Base-by-base conservation (phyloP, 2,329 filamentous ascomycete species). In the Colletotrichum filicis region DNA sequence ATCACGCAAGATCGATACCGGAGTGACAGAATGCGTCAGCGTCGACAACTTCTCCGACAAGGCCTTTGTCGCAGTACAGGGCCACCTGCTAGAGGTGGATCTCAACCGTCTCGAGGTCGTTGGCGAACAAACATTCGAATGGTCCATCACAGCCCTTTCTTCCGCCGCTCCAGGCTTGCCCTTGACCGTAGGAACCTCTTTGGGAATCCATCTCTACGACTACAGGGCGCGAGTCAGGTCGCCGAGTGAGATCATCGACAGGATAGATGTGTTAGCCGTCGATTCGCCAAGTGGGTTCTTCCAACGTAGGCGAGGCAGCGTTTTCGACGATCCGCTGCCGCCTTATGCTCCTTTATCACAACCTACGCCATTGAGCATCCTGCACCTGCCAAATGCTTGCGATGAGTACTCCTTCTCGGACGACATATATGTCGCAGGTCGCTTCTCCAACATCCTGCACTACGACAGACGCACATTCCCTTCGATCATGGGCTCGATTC, bases 381-480 rank as follows among this genome's bases (percentile, higher is more conserved):
- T 97, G 2, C 95, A 98, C 79, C 86, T 95, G 32, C 92, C 92
- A 16, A 86, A 85, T 9, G 84, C 89, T 1, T 88, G 87, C 0
- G 82, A 85, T 9, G 81, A 81, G 11, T 83, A 85, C 61, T 86
- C 90, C 74, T 86, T 91, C 22, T 93, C 94, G 62, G 89, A 93
- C 72, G 93, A 97, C 35, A 97, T 98, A 53, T 96, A 95, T 84
- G 91, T 98, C 46, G 94, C 93, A 5, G 96, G 96, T 0, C 91
- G 96, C 19, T 98, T 98, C 80, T 93, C 95, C 5, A 95, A 92
- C 77, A 94, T 98, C 69, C 85, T 98, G 4, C 93, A 95, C 79
- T 98, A 98, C 82, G 95, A 98, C 79, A 90, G 95, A 4, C 92
- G 96, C 57, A 94, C 90, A 81, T 97, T 98, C 78, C 94, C 95